Percentiles rank a stretch among this genome's conserved stretches.
These are phyloP conservation scores for Puccinia horiana DNA, from an alignment of 1,284 basidiomycete species.

Conservation along the genomic window DNA sequence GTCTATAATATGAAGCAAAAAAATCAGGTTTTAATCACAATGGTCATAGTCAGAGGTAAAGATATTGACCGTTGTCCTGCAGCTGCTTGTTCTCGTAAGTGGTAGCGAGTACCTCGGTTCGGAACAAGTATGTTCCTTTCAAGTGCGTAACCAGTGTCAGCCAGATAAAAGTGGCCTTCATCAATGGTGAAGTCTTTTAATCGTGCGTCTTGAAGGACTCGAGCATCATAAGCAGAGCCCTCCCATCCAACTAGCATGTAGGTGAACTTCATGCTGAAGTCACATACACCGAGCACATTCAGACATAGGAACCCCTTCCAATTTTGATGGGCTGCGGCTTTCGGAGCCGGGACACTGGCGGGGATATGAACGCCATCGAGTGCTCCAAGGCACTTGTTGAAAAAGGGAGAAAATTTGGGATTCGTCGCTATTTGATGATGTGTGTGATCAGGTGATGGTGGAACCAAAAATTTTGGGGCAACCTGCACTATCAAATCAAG, in stretches of 20 bases:
- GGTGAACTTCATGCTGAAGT: too few species aligned
- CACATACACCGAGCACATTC: constrained; percentile 60
- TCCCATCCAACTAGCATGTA: too few species aligned
- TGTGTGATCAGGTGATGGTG: too few species aligned
- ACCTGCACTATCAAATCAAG: too few species aligned
- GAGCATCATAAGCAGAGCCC: too few species aligned
- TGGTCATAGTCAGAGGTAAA: background rate
- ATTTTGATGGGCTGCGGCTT: constrained; percentile 55
- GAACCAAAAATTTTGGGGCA: too few species aligned
- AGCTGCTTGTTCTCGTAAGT: too few species aligned
- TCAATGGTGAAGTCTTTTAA: constrained; percentile 57
- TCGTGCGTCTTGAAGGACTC: too few species aligned
- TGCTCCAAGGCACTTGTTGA: too few species aligned
- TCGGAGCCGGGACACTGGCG: constrained; percentile 53
- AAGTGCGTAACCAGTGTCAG: constrained; percentile 60
- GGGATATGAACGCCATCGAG: too few species aligned
- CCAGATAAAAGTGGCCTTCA: constrained; percentile 59
- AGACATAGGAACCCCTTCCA: constrained; percentile 59
- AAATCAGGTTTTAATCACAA: background rate
- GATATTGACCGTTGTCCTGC: background rate
- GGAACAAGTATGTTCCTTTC: constrained; percentile 55
- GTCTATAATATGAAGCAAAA: constrained; percentile 2
- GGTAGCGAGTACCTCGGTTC: constrained; percentile 54
- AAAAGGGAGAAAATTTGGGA: too few species aligned
- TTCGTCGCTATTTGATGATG: too few species aligned